Base-by-base conservation (phyloP, 2,329 filamentous ascomycete species). In the Talaromyces verruculosus region DNA sequence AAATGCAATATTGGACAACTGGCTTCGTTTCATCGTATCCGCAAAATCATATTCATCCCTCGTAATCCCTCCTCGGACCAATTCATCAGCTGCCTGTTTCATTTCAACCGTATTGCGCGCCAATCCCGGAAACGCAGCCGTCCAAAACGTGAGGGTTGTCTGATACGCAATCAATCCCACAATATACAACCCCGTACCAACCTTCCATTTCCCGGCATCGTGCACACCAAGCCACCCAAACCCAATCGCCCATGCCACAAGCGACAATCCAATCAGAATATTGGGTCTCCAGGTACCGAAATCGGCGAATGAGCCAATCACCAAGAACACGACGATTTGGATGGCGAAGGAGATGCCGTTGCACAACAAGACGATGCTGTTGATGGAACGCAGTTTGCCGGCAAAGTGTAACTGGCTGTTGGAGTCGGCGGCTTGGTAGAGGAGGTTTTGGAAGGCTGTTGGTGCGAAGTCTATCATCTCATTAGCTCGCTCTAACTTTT, bases 281-380 rank as follows among this genome's bases (percentile, higher is more conserved):
- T 85, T 87, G 11, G 86, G 86, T 13, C 87, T 78, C 76, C 88
- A 89, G 13, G 82, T 83, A 3, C 89, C 89, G 72, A 90, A 91
- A 73, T 91, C 89, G 7, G 81, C 81, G 67, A 83, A 82, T 61
- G 77, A 80, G 45, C 82, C 82, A 28, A 83, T 76, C 0, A 81
- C 66, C 7, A 83, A 69, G 67, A 83, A 82, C 7, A 83, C 72
- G 17, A 85, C 81, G 33, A 87, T 84, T 72, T 91, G 88, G 41
- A 89, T 83, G 1, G 88, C 87, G 72, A 91, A 91, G 17, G 84
- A 87, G 65, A 90, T 86, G 63, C 89, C 88, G 71, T 90, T 90
- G 73, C 83, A 82, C 0, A 89, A 79, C 7, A 91, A 78, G 3
- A 91, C 86, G 63, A 90, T 87, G 65, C 84, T 87, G 73, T 88